These are phyloP conservation scores for Mentha longifolia DNA, from an alignment of 257 asterid species.

Conservation along the genomic window DNA sequence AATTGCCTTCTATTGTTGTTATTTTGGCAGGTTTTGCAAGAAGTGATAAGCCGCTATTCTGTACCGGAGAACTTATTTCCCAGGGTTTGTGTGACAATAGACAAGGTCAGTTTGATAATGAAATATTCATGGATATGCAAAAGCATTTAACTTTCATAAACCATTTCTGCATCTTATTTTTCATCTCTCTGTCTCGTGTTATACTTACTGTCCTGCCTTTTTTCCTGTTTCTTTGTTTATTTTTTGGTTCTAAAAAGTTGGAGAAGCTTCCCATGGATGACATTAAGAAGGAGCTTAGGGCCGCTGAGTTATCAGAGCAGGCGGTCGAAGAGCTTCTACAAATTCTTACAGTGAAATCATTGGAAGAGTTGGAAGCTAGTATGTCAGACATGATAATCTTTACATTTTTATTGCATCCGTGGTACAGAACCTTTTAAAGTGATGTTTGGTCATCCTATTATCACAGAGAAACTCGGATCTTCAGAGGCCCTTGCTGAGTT, in stretches of 20 bases:
- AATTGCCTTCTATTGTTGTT: conserved; percentile 7
- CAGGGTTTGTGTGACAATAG: conserved; percentile 88
- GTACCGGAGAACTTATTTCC: conserved; percentile 77
- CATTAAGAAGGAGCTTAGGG: conserved; percentile 77
- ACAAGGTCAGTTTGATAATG: conserved; percentile 70
- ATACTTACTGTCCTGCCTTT: conserved; percentile 19
- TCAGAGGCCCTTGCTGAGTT: conserved; percentile 79
- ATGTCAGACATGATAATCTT: conserved; percentile 1
- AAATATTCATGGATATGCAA: conserved; percentile 3
- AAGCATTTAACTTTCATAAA: not conserved
- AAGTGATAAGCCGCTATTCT: conserved; percentile 74
- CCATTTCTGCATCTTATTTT: too few relatives aligned
- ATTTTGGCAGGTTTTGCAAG: conserved; percentile 85
- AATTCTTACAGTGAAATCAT: conserved; percentile 78
- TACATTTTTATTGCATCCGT: conserved; percentile 7
- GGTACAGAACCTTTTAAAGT: too few relatives aligned
- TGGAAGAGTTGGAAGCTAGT: conserved; percentile 82
- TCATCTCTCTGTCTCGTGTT: conserved; percentile 2
- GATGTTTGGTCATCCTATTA: conserved; percentile 20
- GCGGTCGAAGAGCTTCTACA: conserved; percentile 86
- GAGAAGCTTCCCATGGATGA: conserved; percentile 98
- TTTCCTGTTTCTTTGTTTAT: conserved; percentile 7
- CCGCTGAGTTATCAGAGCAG: conserved; percentile 80
- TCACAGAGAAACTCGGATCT: conserved; percentile 78
- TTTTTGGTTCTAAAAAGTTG: conserved; percentile 50